Evolutionary conservation across 495 filamentous ascomycete species (phyloP).

Genomic region (Penicillium subrubescens): DNA sequence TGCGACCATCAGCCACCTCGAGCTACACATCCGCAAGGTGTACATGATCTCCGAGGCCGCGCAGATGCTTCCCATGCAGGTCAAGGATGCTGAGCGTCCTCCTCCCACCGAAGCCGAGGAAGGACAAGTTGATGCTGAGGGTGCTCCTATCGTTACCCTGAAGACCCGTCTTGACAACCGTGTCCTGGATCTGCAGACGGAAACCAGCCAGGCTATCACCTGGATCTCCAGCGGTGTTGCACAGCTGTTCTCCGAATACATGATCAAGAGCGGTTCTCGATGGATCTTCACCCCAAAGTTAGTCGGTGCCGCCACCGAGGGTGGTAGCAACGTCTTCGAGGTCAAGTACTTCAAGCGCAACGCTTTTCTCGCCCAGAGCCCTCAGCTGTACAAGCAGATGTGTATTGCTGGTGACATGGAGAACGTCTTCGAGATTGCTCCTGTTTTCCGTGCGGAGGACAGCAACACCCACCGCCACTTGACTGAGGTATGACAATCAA

Average conservation of each 20-base stretch:
- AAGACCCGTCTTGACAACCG: conserved; percentile 85
- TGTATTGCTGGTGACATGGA: conserved; percentile 91
- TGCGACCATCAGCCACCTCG: conserved; percentile 72
- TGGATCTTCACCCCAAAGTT: conserved; percentile 90
- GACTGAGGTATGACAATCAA: conserved; percentile 65
- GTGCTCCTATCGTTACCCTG: conserved; percentile 66
- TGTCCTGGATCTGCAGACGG: conserved; percentile 85
- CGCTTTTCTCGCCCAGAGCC: conserved; percentile 88
- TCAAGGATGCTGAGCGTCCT: conserved; percentile 61
- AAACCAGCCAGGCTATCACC: conserved; percentile 84
- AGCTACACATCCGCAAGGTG: conserved; percentile 78
- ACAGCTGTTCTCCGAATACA: conserved; percentile 77
- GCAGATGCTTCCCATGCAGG: conserved; percentile 70
- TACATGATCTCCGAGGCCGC: conserved; percentile 70
- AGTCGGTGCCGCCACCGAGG: conserved; percentile 88
- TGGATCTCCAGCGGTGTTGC: conserved; percentile 81
- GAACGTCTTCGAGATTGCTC: conserved; percentile 84
- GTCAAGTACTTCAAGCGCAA: conserved; percentile 87
- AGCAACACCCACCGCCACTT: conserved; percentile 95
- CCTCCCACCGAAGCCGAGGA: conserved; percentile 50
- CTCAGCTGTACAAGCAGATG: conserved; percentile 96
- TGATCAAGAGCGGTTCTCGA: conserved; percentile 73
- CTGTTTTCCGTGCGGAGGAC: conserved; percentile 96
- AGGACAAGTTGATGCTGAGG: conserved; percentile 49
- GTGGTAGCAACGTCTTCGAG: conserved; percentile 90